These are phyloP conservation scores for Diplogelasinospora grovesii DNA, from an alignment of 495 filamentous ascomycete species.

Conservation along the genomic window DNA sequence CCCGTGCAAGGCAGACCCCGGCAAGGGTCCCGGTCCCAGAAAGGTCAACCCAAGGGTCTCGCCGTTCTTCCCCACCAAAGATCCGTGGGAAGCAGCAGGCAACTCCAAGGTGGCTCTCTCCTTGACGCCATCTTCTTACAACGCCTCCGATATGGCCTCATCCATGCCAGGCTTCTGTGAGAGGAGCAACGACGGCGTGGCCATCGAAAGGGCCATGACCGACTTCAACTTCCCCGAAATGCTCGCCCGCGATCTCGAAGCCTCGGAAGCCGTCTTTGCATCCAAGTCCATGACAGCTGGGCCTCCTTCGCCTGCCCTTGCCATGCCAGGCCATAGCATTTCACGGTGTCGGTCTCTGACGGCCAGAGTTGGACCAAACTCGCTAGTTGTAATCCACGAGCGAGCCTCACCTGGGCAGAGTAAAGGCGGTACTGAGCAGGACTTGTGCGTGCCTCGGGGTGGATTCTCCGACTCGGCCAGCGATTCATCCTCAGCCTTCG, in stretches of 20 bases:
- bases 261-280: conserved; percentile 30
- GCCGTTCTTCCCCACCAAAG: conserved; percentile 19
- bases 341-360: background rate
- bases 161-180: background rate
- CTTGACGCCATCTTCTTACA: conserved; percentile 9
- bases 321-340: conserved; percentile 17
- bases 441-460: too few relatives aligned
- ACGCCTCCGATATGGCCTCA: conserved; percentile 1
- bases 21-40: conserved; percentile 9
- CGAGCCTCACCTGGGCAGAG: background rate
- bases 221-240: conserved; percentile 39
- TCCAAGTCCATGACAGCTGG: conserved; percentile 38
- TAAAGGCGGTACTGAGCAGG: too few relatives aligned
- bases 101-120: conserved; percentile 8
- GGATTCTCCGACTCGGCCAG: conserved; percentile 16
- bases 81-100: conserved; percentile 19
- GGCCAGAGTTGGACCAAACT: background rate
- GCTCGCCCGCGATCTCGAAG: conserved; percentile 35
- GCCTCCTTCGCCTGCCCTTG: conserved; percentile 24
- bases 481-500: conserved; percentile 22
- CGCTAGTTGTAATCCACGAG: background rate
- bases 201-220: conserved; percentile 15
- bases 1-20: conserved; percentile 12
- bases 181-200: conserved; percentile 11
- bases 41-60: conserved; percentile 22